Base-by-base conservation (phyloP, 2,329 filamentous ascomycete genomes). In the Fusarium verticillioides region DNA sequence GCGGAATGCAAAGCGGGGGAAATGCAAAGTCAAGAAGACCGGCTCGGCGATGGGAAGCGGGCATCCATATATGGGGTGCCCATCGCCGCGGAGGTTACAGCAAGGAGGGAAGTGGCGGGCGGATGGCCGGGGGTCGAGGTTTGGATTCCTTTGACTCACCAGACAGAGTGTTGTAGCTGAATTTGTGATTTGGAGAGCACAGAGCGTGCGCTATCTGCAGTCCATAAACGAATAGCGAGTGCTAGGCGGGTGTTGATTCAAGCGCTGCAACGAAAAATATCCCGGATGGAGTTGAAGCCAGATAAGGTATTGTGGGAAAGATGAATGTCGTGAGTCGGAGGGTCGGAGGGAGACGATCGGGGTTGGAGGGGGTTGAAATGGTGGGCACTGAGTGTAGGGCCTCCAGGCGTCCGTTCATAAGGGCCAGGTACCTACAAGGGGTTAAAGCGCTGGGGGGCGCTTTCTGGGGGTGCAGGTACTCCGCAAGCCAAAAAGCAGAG, bases 331-430 rank as follows among this genome's bases (percentile, higher is more conserved):
- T 75, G 70, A 75, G 75, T 74, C 70, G 62, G 65, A 75, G 66
- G 67, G 63, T 69, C 71, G 66, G 72, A 75, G 72, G 67, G 70
- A 77, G 72, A 68, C 59, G 70, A 68, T 73, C 49, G 73, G 64
- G 72, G 66, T 69, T 56, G 72, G 71, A 75, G 71, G 68, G 72
- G 76, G 73, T 75, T 75, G 76, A 78, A 78, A 78, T 77, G 76
- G 76, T 60, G 73, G 76, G 76, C 71, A 74, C 73, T 34, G 60
- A 73, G 74, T 66, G 60, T 62, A 77, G 67, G 65, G 64, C 70
- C 65, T 70, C 63, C 56, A 66, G 67, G 65, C 53, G 70, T 64
- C 63, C 40, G 70, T 64, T 60, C 58, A 60, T 23, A 49, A 69
- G 49, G 57, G 60, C 54, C 32, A 60, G 65, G 60, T 66, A 73